These are phyloP conservation scores for Pseudozyma sp. DNA, from an alignment of 1,284 basidiomycete species.

Conservation along the genomic window DNA sequence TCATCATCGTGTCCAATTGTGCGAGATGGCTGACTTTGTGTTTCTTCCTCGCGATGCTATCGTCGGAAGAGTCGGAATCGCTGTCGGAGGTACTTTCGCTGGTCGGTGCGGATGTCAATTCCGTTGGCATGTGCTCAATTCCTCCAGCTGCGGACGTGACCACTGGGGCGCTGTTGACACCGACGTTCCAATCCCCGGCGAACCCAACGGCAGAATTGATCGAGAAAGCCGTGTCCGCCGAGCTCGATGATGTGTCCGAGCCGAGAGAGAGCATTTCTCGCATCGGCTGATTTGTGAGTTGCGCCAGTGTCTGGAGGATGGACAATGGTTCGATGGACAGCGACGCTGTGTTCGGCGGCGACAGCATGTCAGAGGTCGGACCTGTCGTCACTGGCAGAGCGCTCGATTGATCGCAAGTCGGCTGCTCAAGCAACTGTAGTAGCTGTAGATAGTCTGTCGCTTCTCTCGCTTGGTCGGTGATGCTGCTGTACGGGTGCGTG, in stretches of 20 bases:
- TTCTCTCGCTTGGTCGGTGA: not conserved
- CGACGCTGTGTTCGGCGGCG: not conserved
- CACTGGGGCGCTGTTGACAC: not conserved
- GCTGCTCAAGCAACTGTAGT: slow-evolving; percentile 8
- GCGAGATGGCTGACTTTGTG: not conserved
- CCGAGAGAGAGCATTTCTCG: slow-evolving; percentile 1
- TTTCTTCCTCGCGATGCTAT: slow-evolving; percentile 6
- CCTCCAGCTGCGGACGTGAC: not conserved
- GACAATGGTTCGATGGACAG: slow-evolving; percentile 7
- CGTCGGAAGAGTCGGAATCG: slow-evolving; percentile 4
- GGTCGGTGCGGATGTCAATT: not conserved
- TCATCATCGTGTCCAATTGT: not conserved
- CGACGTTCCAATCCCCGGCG: slow-evolving; percentile 7
- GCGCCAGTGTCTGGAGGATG: slow-evolving; percentile 12
- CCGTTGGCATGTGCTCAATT: not conserved
- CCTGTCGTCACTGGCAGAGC: not conserved
- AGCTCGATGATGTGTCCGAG: slow-evolving; percentile 16
- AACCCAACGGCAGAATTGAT: slow-evolving; percentile 14
- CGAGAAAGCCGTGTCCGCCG: slow-evolving; percentile 20
- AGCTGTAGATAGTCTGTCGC: slow-evolving; percentile 11
- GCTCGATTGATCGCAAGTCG: not conserved
- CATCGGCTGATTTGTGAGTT: slow-evolving; percentile 12
- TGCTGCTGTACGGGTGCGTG: not conserved
- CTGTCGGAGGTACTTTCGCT: slow-evolving; percentile 14
- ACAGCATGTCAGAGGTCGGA: not conserved